Evolutionary conservation across 2,329 filamentous ascomycete genomes (phyloP), one percentile per base, ranked within the genome.

Genomic region (Ophiosphaerella narmari): DNA sequence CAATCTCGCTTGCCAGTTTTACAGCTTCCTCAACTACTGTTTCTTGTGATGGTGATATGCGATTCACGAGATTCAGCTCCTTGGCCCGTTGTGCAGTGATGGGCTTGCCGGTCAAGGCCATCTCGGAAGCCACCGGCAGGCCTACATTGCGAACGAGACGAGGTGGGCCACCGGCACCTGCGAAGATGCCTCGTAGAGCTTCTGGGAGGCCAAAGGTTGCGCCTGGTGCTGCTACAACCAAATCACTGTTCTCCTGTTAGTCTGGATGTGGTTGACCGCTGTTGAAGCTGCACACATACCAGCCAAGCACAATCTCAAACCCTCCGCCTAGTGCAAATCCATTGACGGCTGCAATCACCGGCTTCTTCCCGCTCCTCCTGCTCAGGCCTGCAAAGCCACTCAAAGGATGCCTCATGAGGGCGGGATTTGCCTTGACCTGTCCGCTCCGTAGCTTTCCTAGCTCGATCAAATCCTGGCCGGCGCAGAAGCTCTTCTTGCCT

Each of bases 271-370:
- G 18, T 21, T 21, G 18, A 21, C 4, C 4, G 18, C 18, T 21
- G 18, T 21, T 21, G 18, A 1, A 4, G 18, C 18, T 21, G 18
- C 18, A 21, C 21, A 68, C 74, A 32, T 66, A 82, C 80, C 80
- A 83, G 42, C 81, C 81, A 46, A 82, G 67, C 7, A 77, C 76
- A 57, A 82, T 80, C 68, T 85, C 82, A 55, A 83, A 83, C 0
- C 82, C 82, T 4, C 82, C 82, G 0, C 82, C 82, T 39, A 83
- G 71, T 1, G 81, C 80, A 52, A 80, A 77, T 0, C 82, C 82
- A 67, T 85, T 85, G 3, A 84, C 80, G 2, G 82, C 82, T 7
- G 81, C 82, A 63, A 85, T 82, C 39, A 85, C 75, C 1, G 82
- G 82, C 67, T 85, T 85, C 73, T 83, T 85, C 0, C 85, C 84